Evolutionary conservation across 805 yeast species (phyloP), one percentile per base, ranked within the genome.

Genomic region (Sugiyamaella marilandica): DNA sequence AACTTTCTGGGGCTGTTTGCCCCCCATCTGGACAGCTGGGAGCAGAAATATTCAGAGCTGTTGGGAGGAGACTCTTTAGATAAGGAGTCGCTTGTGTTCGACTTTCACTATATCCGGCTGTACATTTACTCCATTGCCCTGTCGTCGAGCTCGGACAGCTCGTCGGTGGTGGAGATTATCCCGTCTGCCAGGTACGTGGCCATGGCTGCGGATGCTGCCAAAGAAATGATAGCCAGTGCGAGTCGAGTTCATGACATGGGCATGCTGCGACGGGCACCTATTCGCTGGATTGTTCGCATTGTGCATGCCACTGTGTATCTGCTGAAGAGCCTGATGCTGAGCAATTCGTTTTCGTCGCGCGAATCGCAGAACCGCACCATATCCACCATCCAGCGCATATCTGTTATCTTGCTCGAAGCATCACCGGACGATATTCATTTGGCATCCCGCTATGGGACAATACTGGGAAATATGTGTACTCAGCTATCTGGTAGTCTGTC

Each of bases 391-490:
- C 86, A 83, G 56, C 76, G 77, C 50, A 84, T 91, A 1, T 92
- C 96, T 0, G 75, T 81, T 13, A 83, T 85, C 0, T 69, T 90
- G 36, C 70, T 89, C 52, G 95, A 87, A 60, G 85, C 96, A 24
- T 80, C 95, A 1, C 96, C 96, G 0, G 97, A 90, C 69, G 95
- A 88, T 58, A 72, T 90, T 37, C 97, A 90, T 70, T 72, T 90
- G 32, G 85, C 95, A 65, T 81, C 87, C 0, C 71, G 95, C 47
- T 88, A 88, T 41, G 65, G 65, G 13, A 53, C 62, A 1, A 61
- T 64, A 63, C 69, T 88, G 60, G 77, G 85, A 82, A 87, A 82
- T 60, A 71, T 88, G 41, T 85, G 51, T 13, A 39, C 43, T 5
- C 43, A 39, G 43, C 24, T 39, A 19, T 39, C 43, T 3, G 19